Base-by-base conservation (phyloP, 2,329 filamentous ascomycete genomes). In the Calonectria pauciramosa region DNA sequence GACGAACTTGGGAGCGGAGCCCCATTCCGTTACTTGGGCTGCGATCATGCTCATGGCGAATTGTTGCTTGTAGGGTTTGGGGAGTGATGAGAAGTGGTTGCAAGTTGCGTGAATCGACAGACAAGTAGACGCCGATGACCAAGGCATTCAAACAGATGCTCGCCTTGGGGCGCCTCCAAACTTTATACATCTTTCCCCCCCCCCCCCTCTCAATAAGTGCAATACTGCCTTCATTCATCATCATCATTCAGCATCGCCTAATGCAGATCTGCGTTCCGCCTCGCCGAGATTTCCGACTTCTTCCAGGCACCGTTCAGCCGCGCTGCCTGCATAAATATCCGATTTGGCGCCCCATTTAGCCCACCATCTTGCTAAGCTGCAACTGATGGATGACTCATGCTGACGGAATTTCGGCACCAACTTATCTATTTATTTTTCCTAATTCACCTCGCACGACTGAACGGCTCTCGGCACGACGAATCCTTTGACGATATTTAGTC, bases 1-100 rank as follows among this genome's bases (percentile, higher is more conserved):
- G 79, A 79, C 68, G 38, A 77, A 49, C 23, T 75, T 78, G 23
- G 82, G 82, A 20, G 78, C 4, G 23, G 82, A 71, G 3, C 84
- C 85, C 86, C 87, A 89, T 71, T 82, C 71, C 6, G 80, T 81
- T 74, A 89, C 83, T 74, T 86, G 81, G 52, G 86, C 86, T 64
- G 85, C 82, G 68, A 87, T 81, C 83, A 83, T 83, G 30, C 75
- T 81, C 79, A 80, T 80, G 1, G 26, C 78, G 72, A 11, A 38
- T 59, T 28, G 13, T 18, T 23, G 9, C 18, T 1, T 47, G 26
- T 51, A 13, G 32, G 28, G 26, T 30, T 10, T 23, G 23, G 49
- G 9, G 20, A 26, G 41, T 18, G 20, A 26, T 23, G 18, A 23
- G 23, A 14, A 18, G 4, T 20, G 13, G 14, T 20, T 47, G 20